Evolutionary conservation across 129 eudicot species (phyloP).

Genomic region (Escallonia herrerae): DNA sequence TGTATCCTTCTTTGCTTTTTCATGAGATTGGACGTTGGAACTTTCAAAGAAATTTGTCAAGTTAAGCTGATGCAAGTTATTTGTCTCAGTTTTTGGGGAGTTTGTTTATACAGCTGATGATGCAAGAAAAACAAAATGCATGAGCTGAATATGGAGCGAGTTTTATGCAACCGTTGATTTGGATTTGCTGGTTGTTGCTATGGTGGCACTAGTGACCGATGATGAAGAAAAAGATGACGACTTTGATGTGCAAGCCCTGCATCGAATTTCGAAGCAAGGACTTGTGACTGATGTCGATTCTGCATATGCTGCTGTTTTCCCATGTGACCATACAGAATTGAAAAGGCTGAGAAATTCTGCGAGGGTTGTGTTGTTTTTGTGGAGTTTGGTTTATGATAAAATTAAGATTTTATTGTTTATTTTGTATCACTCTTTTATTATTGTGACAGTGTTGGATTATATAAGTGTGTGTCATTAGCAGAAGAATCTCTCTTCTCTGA

Average conservation of each 20-base stretch:
- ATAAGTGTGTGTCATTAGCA: too few relatives aligned
- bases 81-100: constrained; percentile 58
- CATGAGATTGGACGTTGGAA: too few relatives aligned
- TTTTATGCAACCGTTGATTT: not conserved
- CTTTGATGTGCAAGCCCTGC: not conserved
- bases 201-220: not conserved
- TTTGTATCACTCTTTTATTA: too few relatives aligned
- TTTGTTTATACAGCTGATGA: constrained; percentile 71
- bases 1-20: too few relatives aligned
- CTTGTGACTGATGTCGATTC: not conserved
- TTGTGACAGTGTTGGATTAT: too few relatives aligned
- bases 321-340: too few relatives aligned
- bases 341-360: not conserved
- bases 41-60: too few relatives aligned
- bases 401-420: too few relatives aligned
- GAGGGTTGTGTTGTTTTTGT: not conserved
- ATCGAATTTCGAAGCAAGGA: not conserved
- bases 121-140: constrained; percentile 43
- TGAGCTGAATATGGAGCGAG: constrained; percentile 7
- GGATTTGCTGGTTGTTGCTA: not conserved
- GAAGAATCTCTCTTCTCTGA: too few relatives aligned
- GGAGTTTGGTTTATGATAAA: not conserved
- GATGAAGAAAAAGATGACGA: constrained; percentile 6
- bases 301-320: too few relatives aligned
- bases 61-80: not conserved